These are phyloP conservation scores for Groenewaldozyma auringiensis DNA, from an alignment of 1,139 yeast genomes.

Conservation along the genomic window DNA sequence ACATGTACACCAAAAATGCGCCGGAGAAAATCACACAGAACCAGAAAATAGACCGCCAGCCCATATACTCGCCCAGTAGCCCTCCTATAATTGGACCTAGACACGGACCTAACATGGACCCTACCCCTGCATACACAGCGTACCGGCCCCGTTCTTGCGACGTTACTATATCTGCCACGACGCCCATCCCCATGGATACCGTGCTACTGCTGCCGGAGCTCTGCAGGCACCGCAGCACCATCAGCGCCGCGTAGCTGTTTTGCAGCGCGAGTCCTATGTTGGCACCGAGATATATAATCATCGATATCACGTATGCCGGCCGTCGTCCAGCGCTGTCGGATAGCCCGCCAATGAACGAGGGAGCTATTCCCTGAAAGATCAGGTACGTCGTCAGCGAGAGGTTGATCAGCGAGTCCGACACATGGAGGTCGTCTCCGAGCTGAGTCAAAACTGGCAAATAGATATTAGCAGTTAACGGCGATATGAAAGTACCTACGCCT, in stretches of 20 bases:
- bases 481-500: not conserved
- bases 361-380: constrained; percentile 57
- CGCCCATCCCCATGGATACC: constrained; percentile 55
- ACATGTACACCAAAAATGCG: constrained; percentile 28
- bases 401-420: constrained; percentile 46
- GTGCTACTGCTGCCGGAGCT: constrained; percentile 66
- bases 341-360: constrained; percentile 48
- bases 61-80: constrained; percentile 45
- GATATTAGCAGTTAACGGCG: constrained; percentile 27
- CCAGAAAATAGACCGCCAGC: constrained; percentile 74
- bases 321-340: constrained; percentile 62
- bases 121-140: constrained; percentile 51
- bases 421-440: constrained; percentile 42
- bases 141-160: constrained; percentile 53
- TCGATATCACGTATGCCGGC: constrained; percentile 47
- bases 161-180: constrained; percentile 57
- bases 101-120: constrained; percentile 58
- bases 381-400: constrained; percentile 59
- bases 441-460: constrained; percentile 59
- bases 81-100: constrained; percentile 72
- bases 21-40: constrained; percentile 56
- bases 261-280: constrained; percentile 53
- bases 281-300: constrained; percentile 45
- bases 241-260: constrained; percentile 41
- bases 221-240: constrained; percentile 53